Evolutionary conservation across 2,329 filamentous ascomycete genomes (phyloP).

Genomic region (Fusarium chlamydosporum): DNA sequence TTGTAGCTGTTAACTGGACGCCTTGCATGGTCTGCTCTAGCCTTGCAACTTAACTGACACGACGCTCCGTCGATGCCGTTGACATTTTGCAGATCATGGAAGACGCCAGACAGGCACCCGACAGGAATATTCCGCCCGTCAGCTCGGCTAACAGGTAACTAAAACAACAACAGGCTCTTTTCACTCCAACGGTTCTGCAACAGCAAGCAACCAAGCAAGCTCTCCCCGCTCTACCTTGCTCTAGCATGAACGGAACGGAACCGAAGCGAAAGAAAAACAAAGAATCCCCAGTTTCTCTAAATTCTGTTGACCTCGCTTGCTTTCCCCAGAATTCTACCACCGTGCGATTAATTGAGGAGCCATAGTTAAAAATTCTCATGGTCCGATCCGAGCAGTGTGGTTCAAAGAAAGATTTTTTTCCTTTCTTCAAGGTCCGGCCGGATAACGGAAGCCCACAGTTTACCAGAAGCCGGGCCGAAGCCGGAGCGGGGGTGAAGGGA

Average conservation of each 20-base stretch:
- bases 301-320: constrained; percentile 15
- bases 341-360: constrained; percentile 38
- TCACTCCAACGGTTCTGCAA: constrained; percentile 25
- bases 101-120: constrained; percentile 6
- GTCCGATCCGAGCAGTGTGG: constrained; percentile 5
- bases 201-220: neutral
- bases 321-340: constrained; percentile 39
- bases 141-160: constrained; percentile 6
- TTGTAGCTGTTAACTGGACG: neutral
- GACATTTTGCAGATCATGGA: constrained; percentile 16
- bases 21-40: constrained; percentile 10
- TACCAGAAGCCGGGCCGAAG: constrained; percentile 41
- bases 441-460: constrained; percentile 35
- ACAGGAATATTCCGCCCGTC: constrained; percentile 17
- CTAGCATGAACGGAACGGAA: neutral
- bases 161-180: neutral
- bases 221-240: neutral
- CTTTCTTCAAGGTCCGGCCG: constrained; percentile 26
- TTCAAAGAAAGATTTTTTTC: constrained; percentile 13
- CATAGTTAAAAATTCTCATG: constrained; percentile 12
- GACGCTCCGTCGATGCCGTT: constrained; percentile 1
- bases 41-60: constrained; percentile 5
- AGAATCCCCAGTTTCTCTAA: neutral
- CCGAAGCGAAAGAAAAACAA: neutral
- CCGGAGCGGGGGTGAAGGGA: constrained; percentile 34